Percentiles rank a stretch among this genome's conserved stretches.
Evolutionary conservation across 2,329 filamentous ascomycete species (phyloP).

Genomic region (Trichoderma polysporum): DNA sequence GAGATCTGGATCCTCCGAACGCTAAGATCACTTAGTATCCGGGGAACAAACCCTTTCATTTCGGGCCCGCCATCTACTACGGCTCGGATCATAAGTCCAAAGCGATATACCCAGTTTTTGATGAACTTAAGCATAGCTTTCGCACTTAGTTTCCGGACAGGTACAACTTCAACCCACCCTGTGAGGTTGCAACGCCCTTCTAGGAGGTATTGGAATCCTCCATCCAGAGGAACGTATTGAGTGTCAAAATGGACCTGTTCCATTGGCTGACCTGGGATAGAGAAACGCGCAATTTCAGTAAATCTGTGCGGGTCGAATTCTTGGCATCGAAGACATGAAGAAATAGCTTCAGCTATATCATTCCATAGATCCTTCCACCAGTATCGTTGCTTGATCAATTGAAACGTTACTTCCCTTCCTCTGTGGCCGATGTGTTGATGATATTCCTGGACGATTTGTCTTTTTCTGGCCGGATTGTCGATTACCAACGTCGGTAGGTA

Average conservation of each 20-base stretch:
- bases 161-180: background rate
- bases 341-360: background rate
- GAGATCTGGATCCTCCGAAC: background rate
- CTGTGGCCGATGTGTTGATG: background rate
- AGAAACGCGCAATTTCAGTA: background rate
- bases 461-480: background rate
- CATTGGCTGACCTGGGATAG: background rate
- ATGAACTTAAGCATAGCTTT: background rate
- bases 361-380: background rate
- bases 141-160: background rate
- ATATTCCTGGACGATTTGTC: background rate
- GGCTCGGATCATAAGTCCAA: background rate
- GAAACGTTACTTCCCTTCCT: background rate
- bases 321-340: background rate
- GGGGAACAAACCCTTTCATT: background rate
- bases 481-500: background rate
- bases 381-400: background rate
- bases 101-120: background rate
- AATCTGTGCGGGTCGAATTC: background rate
- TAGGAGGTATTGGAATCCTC: background rate
- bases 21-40: background rate
- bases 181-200: background rate
- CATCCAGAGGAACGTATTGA: background rate
- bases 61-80: background rate
- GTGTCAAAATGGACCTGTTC: background rate